Base-by-base conservation (phyloP, 169 alveolate genomes). In the Cryptosporidium parvum region DNA sequence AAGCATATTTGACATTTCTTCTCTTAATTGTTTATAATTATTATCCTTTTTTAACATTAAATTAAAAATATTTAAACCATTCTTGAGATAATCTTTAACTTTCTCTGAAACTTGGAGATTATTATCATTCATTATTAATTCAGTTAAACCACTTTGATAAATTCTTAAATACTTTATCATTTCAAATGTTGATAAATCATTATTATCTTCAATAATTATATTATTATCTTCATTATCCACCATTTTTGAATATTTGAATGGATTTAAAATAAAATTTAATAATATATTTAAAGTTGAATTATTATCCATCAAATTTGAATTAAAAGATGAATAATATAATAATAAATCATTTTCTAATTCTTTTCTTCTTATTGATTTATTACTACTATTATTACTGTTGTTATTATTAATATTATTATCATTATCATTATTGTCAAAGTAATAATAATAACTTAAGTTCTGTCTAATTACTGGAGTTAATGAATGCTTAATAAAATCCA, bases 1-100 rank as follows among this genome's bases (percentile, higher is more conserved):
- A 16, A 80, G 67, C 75, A 80, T 44, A 62, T 80, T 80, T 42
- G 89, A 80, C 39, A 65, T 2, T 18, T 80, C 89, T 18, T 80
- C 89, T n/a, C 89, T 59, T 53, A 80, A n/a, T 31, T 80, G 89
- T 33, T 44, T 80, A 42, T 44, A 80, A 73, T 80, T 80, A 62
- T 80, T 59, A 29, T 59, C 80, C 18, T 80, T 80, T 8, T 44
- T 26, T 12, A 80, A n/a, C 8, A 26, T 42, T 4, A 5, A 29
- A 9, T 42, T 29, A 26, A 80, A 65, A 16, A 80, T 6, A 4
- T 61, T 21, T n/a, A 80, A 62, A 8, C 89, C 89, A 8, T 23
- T 62, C 14, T 65, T 62, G 2, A 42, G 33, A 42, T 42, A 80
- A 26, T 21, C 39, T 8, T 44, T 23, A 26, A 80, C 26, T 6